These are phyloP conservation scores for Xylaria sp. DNA, from an alignment of 2,329 filamentous ascomycete species.

Conservation along the genomic window DNA sequence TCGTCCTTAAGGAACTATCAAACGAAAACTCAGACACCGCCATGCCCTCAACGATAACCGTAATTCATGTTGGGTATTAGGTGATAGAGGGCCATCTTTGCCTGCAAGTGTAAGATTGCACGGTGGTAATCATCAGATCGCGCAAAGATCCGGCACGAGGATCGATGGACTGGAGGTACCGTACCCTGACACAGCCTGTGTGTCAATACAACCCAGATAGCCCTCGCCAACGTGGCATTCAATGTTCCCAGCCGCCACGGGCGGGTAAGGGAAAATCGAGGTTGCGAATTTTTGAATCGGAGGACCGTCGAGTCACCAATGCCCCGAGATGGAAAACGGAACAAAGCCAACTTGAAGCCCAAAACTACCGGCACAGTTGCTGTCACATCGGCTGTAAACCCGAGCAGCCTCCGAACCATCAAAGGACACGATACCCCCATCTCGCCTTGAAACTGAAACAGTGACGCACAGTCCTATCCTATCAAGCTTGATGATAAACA, in stretches of 20 bases:
- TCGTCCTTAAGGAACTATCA: too few species aligned
- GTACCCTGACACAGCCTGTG: conserved; percentile 21
- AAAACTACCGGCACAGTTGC: not conserved
- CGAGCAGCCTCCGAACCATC: not conserved
- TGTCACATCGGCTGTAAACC: conserved; percentile 6
- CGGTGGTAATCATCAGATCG: conserved; percentile 9
- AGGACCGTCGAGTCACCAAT: not conserved
- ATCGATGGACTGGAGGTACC: conserved; percentile 18
- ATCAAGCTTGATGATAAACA: not conserved
- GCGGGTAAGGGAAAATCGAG: conserved; percentile 35
- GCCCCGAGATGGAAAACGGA: not conserved
- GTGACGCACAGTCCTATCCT: conserved; percentile 3
- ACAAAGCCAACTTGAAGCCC: not conserved
- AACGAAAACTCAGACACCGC: not conserved
- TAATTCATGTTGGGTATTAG: conserved; percentile 1
- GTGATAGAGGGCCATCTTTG: not conserved
- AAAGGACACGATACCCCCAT: conserved; percentile 4
- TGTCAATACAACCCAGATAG: conserved; percentile 28
- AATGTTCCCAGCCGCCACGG: conserved; percentile 22
- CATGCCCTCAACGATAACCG: conserved; percentile 7
- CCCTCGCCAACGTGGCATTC: conserved; percentile 33
- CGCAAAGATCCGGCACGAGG: conserved; percentile 7
- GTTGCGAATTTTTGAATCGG: not conserved
- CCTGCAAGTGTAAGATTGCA: conserved; percentile 20
- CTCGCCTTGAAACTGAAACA: not conserved